Conservation (phyloP, 345 rosid species). For the Heritiera littoralis region DNA sequence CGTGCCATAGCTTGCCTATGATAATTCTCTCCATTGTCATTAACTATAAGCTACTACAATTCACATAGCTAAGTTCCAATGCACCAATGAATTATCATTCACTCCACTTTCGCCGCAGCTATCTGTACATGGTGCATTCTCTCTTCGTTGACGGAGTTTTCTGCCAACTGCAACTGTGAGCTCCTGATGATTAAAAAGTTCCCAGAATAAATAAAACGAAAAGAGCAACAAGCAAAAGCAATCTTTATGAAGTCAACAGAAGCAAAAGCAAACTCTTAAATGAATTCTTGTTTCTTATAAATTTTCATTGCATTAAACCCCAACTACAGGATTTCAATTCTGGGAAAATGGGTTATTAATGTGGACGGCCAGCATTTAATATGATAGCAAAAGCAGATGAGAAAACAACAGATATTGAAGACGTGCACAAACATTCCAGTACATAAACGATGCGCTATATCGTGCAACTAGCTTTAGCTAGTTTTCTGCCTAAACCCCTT, state of each 20-base stretch:
- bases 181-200: constrained; percentile 32
- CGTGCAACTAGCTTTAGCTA: background rate
- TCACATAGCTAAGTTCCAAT: constrained; percentile 25
- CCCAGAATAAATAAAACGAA: background rate
- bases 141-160: constrained; percentile 35
- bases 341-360: background rate
- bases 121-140: constrained; percentile 15
- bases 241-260: background rate
- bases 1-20: constrained; percentile 13
- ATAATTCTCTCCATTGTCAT: background rate
- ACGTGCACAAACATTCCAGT: background rate
- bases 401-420: background rate
- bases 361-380: constrained; percentile 1
- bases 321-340: background rate
- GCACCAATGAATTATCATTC: constrained; percentile 1
- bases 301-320: background rate
- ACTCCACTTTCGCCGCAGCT: constrained; percentile 15
- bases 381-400: background rate
- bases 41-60: constrained; percentile 22
- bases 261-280: too few species aligned
- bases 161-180: constrained; percentile 42
- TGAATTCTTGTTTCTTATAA: too few species aligned
- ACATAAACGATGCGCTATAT: background rate
- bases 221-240: background rate
- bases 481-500: constrained; percentile 3